Evolutionary conservation across 805 yeast species (phyloP), one percentile per base, ranked within the genome.

Genomic region (Metschnikowia santaceciliae): DNA sequence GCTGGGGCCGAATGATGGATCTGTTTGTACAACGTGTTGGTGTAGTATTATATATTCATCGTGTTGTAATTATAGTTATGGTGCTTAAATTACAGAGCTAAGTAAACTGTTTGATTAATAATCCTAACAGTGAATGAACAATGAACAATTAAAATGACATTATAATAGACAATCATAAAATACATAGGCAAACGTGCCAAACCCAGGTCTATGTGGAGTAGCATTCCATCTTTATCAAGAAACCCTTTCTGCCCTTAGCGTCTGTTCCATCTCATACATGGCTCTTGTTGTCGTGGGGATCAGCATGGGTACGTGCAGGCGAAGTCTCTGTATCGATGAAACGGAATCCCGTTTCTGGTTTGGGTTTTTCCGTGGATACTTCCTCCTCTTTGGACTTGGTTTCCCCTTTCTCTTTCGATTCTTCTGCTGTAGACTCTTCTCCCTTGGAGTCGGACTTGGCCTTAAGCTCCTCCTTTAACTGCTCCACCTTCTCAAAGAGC

Each of bases 401-500:
- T 22, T 4, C 26, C 13, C 26, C 40, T 5, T 19, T 6, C 15
- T 7, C 22, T 11, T 11, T 10, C 4, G 32, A 13, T 14, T 39
- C 42, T 20, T 15, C 42, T 8, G 20, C 26, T 19, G 30, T 10
- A 10, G n/a, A 8, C 22, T 36, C 22, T 2, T 14, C 35, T 4
- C 4, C 35, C 11, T 33, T 33, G 8, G 35, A 7, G 7, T 35
- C 38, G 20, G 14, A n/a, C 22, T 40, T 40, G 15, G 43, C 10
- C 23, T 42, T 19, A 23, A 52, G 42, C 38, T 56, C 55, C 44
- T 62, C 45, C 48, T 59, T 72, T 46, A 73, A 62, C 15, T 67
- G 64, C 40, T 72, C 70, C 4, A 83, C 74, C 17, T 75, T 68
- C 3, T 82, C 84, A 61, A 69, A 79, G 41, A 91, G 69, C 48